Evolutionary conservation across 495 filamentous ascomycete genomes (phyloP).

Genomic region (Thozetella sp.): DNA sequence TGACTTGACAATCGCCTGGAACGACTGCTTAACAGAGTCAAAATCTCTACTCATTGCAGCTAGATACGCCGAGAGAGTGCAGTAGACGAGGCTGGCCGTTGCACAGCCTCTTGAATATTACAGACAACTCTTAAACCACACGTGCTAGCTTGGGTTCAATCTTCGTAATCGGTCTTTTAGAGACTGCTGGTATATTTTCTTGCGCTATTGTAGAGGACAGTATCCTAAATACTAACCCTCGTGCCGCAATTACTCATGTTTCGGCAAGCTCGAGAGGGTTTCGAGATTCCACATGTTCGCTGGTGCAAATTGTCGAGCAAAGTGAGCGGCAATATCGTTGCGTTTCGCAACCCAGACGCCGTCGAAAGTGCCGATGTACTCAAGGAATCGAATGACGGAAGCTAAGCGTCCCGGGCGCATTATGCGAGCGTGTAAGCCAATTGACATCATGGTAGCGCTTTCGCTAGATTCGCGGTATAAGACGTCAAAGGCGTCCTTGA

Average conservation of each 20-base stretch:
- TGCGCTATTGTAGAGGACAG: no score
- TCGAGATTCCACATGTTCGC: background rate
- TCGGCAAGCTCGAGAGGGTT: background rate
- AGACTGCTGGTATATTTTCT: no score
- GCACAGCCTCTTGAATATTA: no score
- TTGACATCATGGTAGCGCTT: background rate
- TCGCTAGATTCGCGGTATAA: constrained; percentile 4
- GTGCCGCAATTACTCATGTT: background rate
- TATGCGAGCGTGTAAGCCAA: constrained; percentile 5
- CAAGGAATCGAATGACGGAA: background rate
- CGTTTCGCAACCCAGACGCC: background rate
- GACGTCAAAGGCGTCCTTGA: constrained; percentile 6
- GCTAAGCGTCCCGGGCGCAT: constrained; percentile 3
- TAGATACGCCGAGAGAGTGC: no score
- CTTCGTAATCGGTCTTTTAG: no score
- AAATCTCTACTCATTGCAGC: no score
- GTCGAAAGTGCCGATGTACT: background rate
- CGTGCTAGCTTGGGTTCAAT: no score
- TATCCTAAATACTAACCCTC: no score
- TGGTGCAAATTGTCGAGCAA: background rate
- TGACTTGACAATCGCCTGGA: no score
- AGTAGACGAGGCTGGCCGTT: no score
- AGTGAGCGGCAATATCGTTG: background rate
- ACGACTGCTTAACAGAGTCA: no score
- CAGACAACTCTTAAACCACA: no score